Evolutionary conservation across 495 filamentous ascomycete species (phyloP), one percentile per base, ranked within the genome.

Genomic region (Penicillium angulare): DNA sequence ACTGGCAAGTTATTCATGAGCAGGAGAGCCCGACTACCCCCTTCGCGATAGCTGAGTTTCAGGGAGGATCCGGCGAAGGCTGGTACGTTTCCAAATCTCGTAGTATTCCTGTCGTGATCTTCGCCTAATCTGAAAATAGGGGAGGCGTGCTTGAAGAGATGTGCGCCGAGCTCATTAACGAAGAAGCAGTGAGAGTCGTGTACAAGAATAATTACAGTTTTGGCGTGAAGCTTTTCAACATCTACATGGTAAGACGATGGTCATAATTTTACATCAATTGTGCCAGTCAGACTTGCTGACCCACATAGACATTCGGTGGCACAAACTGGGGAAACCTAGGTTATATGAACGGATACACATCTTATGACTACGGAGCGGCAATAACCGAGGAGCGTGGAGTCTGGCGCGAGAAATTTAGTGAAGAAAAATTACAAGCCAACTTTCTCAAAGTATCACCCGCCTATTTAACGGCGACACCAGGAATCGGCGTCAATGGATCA

Each of bases 251-350:
- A 36, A 52, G 61, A 52, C 34, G 5, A 6, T 24, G 1, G 4
- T 13, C 16, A 17, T 7, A 15, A 24, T 18, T 13, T 5, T 2
- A 3, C 16, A 17, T 36, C 12, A 36, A 42, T 7, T 29, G 7
- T 1, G n/a, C 10, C 15, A 5, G 39, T 7, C 18, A 18, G 27
- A 2, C 7, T 24, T 32, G 13, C 15, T 50, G 27, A 21, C 13
- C 55, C 27, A 48, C n/a, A 16, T 36, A 82, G 79, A 77, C 68
- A 0, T 83, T 66, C 39, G 85, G 86, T 15, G 85, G 84, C 3
- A 87, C 85, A 5, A 90, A 89, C 56, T 89, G 86, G 87, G 87
- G 87, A n/a, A 89, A 89, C 55, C 64, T 89, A 13, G 85, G 86
- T 0, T 74, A 85, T 53, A 75, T 81, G 12, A 79, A 77, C 5